Evolutionary conservation across 1,139 yeast species (phyloP), one percentile per base, ranked within the genome.

Genomic region (Scheffersomyces titani): DNA sequence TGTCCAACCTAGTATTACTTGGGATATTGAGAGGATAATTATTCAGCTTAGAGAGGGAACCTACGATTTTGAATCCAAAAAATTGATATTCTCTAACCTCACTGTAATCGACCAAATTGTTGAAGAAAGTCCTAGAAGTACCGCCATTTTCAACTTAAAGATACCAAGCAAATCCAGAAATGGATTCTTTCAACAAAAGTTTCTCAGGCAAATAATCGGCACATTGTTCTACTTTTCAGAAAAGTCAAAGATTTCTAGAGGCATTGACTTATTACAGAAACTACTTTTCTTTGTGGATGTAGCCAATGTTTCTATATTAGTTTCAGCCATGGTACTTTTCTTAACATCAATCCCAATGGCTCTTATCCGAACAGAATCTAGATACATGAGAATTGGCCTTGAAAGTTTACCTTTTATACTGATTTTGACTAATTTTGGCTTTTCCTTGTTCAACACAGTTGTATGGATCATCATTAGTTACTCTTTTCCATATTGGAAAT

Each of bases 1-100:
- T 6, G 59, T 68, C 6, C 56, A 59, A 19, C 74, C 75, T 1
- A 44, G 44, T 3, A 47, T 72, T 5, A 47, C 48, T 5, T 54
- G 64, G 57, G 51, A 55, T 19, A 59, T 61, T 11, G 48, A 51
- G 6, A 44, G 50, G 6, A 47, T 69, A 1, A 47, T 56, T 13
- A 51, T 70, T 6, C 50, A 44, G 4, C 57, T 71, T 40, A 51
- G 52, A 24, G 74, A 70, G 52, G 68, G 66, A 1, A 54, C 63
- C 7, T 65, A 57, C 55, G 57, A 65, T 49, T 63, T 62, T 36
- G 20, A 19, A 9, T 36, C 44, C 51, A 57, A 16, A 47, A 55
- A 9, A 50, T 50, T 18, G 30, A 30, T 13, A 16, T 54, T 36
- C 51, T 51, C 53, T 36, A 47, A 51, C 11, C 21, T 52, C 11